These are phyloP conservation scores for Leccinum disarticulatum DNA, from an alignment of 768 basidiomycete genomes.

Conservation along the genomic window DNA sequence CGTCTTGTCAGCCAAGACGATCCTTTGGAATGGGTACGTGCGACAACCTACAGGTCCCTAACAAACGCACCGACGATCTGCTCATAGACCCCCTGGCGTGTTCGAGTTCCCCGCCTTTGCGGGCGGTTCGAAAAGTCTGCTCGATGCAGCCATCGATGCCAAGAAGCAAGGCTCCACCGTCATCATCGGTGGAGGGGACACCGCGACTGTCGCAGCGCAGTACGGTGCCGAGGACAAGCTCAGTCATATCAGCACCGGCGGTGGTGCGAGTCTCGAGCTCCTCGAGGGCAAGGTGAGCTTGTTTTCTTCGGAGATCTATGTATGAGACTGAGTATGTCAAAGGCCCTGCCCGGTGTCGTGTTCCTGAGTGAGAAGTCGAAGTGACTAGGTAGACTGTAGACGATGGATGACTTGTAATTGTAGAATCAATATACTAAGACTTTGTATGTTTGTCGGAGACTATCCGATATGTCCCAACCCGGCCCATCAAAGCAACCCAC, in stretches of 20 bases:
- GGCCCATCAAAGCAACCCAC: constrained; percentile 9
- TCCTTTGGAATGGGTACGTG: constrained; percentile 91
- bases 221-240: constrained; percentile 81
- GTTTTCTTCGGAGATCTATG: neutral
- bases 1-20: constrained; percentile 88
- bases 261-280: constrained; percentile 90
- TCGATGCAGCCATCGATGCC: constrained; percentile 85
- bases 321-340: constrained; percentile 17
- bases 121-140: constrained; percentile 76
- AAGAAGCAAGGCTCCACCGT: constrained; percentile 85
- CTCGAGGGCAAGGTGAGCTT: constrained; percentile 90
- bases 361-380: constrained; percentile 77
- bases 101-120: constrained; percentile 97
- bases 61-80: neutral
- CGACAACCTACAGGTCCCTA: neutral
- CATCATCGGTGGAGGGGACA: constrained; percentile 95
- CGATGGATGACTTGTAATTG: constrained; percentile 17
- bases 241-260: constrained; percentile 96
- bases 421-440: constrained; percentile 18
- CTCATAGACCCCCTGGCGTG: constrained; percentile 86
- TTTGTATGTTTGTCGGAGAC: neutral
- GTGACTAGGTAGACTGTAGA: constrained; percentile 20
- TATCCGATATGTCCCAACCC: constrained; percentile 14
- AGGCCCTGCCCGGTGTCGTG: constrained; percentile 90
- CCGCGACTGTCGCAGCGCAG: constrained; percentile 94